Base-by-base conservation (phyloP, 1,139 yeast genomes). In the Yamadazyma diospyri region DNA sequence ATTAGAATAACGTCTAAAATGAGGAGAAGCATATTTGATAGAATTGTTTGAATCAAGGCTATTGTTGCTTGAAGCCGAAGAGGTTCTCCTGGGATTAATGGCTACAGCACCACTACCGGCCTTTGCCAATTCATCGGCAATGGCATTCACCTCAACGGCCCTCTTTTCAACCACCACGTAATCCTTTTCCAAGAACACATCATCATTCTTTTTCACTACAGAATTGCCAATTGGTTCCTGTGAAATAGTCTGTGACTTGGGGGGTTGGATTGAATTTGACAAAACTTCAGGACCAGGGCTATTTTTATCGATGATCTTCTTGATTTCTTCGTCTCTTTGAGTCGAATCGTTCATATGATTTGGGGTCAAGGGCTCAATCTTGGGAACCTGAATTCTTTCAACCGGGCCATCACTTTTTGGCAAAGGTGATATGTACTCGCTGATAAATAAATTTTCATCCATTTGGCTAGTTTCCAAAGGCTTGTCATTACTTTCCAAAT, bases 131-230 rank as follows among this genome's bases (percentile, higher is more conserved):
- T 88, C 95, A 57, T 92, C 97, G 7, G 97, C 97, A 36, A 92
- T 67, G 1, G 95, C 94, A 60, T 92, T 92, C 8, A 92, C 95
- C 55, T 92, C 97, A 4, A 92, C 97, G 0, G 94, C 87, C 34
- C 94, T 73, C 56, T 88, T 89, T 55, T 92, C 97, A 16, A 92
- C 92, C 24, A 92, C 95, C 28, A 92, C 97, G 48, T 92, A 92
- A 49, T 88, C 97, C 43, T 77, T 78, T 46, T 84, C 94, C 36
- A 80, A 61, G 23, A 69, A 61, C 11, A 72, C 53, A 30, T 76
- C 81, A 16, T 72, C 68, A 26, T 50, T 55, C 31, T 50, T 48
- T 23, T 41, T 43, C 36, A 34, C 48, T 39, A 36, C 47, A 33
- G 38, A 40, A n/a, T 38, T 11, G 14, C 13, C 7, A 13, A 12